phyloP scores from a whole-genome alignment of 176 grass and related monocot genomes.

The Bonia amplexicaulis region DNA sequence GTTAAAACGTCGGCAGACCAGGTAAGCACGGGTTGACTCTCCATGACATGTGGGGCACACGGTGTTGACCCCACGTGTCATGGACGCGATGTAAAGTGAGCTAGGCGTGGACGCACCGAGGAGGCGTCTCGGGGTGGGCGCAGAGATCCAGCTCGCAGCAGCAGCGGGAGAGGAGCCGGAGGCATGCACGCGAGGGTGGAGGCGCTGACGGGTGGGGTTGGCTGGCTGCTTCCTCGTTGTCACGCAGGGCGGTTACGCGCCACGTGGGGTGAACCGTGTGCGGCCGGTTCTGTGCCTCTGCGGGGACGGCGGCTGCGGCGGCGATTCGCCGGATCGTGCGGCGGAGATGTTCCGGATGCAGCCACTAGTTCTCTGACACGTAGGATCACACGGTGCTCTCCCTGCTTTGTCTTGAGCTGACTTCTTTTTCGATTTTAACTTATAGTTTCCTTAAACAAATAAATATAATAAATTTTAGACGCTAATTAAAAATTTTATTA shows the following conservation, averaged over 20 bases:
- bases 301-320: conserved; percentile 17
- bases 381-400: not conserved
- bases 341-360: not conserved
- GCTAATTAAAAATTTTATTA: no score
- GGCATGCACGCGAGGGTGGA: fast-evolving
- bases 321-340: not conserved
- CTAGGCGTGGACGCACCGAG: not conserved
- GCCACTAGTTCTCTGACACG: conserved; percentile 22
- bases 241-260: not conserved
- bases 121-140: not conserved
- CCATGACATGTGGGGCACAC: not conserved
- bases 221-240: not conserved
- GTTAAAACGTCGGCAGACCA: not conserved
- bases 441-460: no score
- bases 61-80: not conserved
- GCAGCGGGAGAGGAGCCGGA: no score
- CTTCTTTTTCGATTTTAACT: no score
- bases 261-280: no score
- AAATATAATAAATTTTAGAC: no score
- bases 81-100: not conserved
- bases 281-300: not conserved
- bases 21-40: fast-evolving
- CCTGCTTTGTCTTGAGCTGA: no score
- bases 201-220: not conserved
- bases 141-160: not conserved